Base-by-base conservation (phyloP, 176 grass and related monocot genomes). In the Triticum timopheevii region DNA sequence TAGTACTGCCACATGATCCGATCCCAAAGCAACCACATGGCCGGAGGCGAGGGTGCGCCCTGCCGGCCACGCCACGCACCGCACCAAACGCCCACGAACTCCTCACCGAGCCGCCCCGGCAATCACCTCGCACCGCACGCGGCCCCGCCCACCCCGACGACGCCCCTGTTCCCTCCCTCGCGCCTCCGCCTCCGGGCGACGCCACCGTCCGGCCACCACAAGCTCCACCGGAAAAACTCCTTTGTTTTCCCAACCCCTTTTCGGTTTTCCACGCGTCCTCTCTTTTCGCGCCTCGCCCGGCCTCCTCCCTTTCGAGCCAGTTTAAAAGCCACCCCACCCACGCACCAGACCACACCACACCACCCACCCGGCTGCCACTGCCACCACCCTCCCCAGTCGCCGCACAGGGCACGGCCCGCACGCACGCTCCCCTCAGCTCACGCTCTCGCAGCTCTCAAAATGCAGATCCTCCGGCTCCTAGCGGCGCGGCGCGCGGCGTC, bases 391-490 rank as follows among this genome's bases (percentile, higher is more conserved):
- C 78, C 40, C 17, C 67, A 27, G 38, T 86, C 68, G 68, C 66
- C 66, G 9, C 85, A 24, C 76, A 25, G 34, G 25, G 25, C 70
- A 59, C 10, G 8, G 30, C 45, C 50, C 17, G 1, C 45, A 56
- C 65, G 28, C 47, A 24, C 66, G 10, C 11, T 13, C 40, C 42
- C 42, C 42, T 45, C 42, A 44, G 42, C 42, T 11, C 12, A 13
- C 11, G 4, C 28, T 10, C 7, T 15, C 65, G 1, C 31, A 25
- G 5, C 44, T 33, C 40, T 5, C 20, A 5, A 2, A 35, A 91
- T 90, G 85, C 85, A 68, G 7, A 69, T 90, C 56, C 67, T 90
- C 66, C 85, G 85, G 3, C 75, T 90, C 0, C 80, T 90, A 23
- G 54, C 85, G 0, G n/a, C 84, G 77, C 23, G 87, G 20, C 65